phyloP scores from a whole-genome alignment of 108 stramenopile species.

The Epithemia pelagica region DNA sequence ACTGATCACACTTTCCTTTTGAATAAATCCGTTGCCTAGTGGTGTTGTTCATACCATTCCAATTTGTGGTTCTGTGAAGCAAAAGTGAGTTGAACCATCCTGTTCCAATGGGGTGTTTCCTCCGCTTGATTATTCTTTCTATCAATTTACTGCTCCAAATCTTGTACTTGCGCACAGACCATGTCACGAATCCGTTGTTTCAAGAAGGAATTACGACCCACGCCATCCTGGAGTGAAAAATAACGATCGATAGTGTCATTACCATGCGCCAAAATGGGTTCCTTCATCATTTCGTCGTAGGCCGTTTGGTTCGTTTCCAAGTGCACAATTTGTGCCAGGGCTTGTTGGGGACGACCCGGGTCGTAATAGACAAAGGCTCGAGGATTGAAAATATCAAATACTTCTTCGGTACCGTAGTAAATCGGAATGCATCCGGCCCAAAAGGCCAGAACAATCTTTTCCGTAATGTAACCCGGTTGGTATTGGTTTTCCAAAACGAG shows the following conservation, averaged over 20 bases:
- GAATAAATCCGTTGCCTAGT: too few relatives aligned
- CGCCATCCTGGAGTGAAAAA: conserved; percentile 25
- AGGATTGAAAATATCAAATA: conserved; percentile 52
- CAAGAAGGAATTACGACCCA: conserved; percentile 27
- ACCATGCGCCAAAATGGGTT: conserved; percentile 4
- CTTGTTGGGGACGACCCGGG: conserved; percentile 32
- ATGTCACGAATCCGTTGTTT: conserved; percentile 25
- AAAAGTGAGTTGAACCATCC: too few relatives aligned
- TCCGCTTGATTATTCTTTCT: too few relatives aligned
- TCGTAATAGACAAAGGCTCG: conserved; percentile 54
- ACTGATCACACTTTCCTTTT: too few relatives aligned
- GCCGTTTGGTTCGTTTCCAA: conserved; percentile 4
- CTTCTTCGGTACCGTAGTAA: conserved; percentile 39
- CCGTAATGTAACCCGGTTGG: conserved; percentile 43
- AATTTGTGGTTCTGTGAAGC: too few relatives aligned
- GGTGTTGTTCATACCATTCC: too few relatives aligned
- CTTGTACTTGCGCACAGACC: too few relatives aligned
- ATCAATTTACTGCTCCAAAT: too few relatives aligned
- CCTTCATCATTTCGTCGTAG: conserved; percentile 2
- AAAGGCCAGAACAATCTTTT: conserved; percentile 58
- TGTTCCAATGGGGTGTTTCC: too few relatives aligned
- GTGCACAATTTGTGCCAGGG: conserved; percentile 30
- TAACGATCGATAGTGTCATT: conserved; percentile 5
- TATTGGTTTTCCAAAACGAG: conserved; percentile 51
- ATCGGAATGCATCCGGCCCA: conserved; percentile 49